Percentiles rank a stretch among this genome's conserved stretches.
These are phyloP conservation scores for Aspergillus quadrilineatus DNA, from an alignment of 2,329 filamentous ascomycete species.

Conservation along the genomic window DNA sequence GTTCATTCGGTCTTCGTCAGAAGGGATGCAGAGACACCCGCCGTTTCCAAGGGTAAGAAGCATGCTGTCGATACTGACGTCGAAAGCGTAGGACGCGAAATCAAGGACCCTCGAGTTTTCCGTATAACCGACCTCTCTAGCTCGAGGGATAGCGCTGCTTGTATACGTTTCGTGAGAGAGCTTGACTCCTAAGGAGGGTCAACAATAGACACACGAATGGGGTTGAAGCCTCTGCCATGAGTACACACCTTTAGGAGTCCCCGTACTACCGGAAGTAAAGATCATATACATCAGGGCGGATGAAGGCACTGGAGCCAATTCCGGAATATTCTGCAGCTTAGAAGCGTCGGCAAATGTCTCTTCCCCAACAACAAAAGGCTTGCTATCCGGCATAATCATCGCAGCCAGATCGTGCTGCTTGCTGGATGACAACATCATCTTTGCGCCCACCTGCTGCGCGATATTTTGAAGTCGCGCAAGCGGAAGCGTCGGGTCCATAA, in stretches of 20 bases:
- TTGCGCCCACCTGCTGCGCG: constrained; percentile 29
- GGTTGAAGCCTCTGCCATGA: not conserved
- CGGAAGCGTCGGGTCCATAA: constrained; percentile 36
- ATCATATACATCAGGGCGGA: constrained; percentile 57
- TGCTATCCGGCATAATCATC: constrained; percentile 33
- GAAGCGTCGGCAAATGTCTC: constrained; percentile 23
- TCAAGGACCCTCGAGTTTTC: constrained; percentile 60
- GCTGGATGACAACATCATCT: constrained; percentile 31
- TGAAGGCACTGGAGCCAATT: constrained; percentile 28
- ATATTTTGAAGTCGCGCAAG: constrained; percentile 37
- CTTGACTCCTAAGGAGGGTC: constrained; percentile 49
- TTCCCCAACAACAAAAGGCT: constrained; percentile 29
- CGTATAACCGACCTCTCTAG: constrained; percentile 51
- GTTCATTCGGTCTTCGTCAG: constrained; percentile 48
- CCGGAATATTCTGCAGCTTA: constrained; percentile 4
- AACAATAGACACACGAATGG: not conserved
- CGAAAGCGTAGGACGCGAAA: constrained; percentile 56
- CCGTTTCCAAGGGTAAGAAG: constrained; percentile 57
- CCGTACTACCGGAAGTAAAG: constrained; percentile 58
- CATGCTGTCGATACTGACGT: constrained; percentile 55
- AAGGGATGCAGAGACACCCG: constrained; percentile 61
- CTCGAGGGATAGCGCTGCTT: constrained; percentile 56
- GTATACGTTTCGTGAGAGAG: constrained; percentile 62
- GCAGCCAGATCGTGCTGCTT: constrained; percentile 29
- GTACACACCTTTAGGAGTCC: constrained; percentile 41